These are phyloP conservation scores for Brassica hybrid DNA, from an alignment of 441 rosid genomes.

Conservation along the genomic window DNA sequence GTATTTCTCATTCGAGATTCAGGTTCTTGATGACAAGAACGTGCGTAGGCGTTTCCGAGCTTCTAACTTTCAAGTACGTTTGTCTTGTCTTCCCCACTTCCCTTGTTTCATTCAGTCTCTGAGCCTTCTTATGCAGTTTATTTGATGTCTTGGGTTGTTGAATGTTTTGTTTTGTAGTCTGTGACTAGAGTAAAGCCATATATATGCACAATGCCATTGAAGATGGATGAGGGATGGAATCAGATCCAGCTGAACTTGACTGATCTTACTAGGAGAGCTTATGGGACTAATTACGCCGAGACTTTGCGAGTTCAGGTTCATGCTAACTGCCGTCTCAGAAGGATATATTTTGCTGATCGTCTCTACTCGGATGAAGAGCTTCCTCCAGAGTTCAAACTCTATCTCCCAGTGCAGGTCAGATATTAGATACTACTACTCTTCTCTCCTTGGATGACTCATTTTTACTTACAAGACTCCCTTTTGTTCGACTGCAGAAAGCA, in stretches of 20 bases:
- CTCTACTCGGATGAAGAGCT: constrained; percentile 96
- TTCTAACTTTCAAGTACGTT: constrained; percentile 95
- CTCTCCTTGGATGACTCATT: neutral
- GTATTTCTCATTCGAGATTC: constrained; percentile 94
- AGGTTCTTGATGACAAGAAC: constrained; percentile 93
- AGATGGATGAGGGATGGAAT: constrained; percentile 98
- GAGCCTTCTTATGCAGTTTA: constrained; percentile 4
- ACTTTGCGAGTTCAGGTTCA: constrained; percentile 96
- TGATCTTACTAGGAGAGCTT: constrained; percentile 91
- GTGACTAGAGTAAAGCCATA: constrained; percentile 96
- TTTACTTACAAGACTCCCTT: constrained; percentile 17
- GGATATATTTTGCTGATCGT: constrained; percentile 92
- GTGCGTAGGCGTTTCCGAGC: constrained; percentile 95
- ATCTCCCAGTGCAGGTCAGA: constrained; percentile 87
- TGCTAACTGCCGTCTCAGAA: constrained; percentile 87
- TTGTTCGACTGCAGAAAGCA: constrained; percentile 34
- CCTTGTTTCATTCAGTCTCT: constrained; percentile 24
- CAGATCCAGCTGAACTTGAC: constrained; percentile 93
- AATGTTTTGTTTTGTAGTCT: constrained; percentile 51
- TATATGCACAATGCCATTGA: constrained; percentile 94
- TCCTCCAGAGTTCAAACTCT: constrained; percentile 91
- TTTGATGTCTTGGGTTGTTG: constrained; percentile 6
- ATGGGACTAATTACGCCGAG: constrained; percentile 96
- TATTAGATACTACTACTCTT: constrained; percentile 8
- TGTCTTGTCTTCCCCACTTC: constrained; percentile 51